These are phyloP conservation scores for Helianthus annuus DNA, from an alignment of 129 eudicot genomes.

Conservation along the genomic window HanXRQr2.0-SUNRISE NC_035448.2:66172917-66173416, in stretches of 20 bases:
- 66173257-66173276: constrained; percentile 37
- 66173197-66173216: constrained; percentile 46
- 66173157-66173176: constrained; percentile 1
- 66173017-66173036: constrained; percentile 28
- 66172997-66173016: constrained; percentile 8
- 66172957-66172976: constrained; percentile 39
- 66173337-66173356: constrained; percentile 19
- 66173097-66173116: constrained; percentile 8
- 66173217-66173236: constrained; percentile 49
- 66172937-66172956: constrained; percentile 35
- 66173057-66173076: constrained; percentile 21
- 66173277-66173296: constrained; percentile 28
- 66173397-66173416: too few species aligned
- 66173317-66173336: constrained; percentile 24
- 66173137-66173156: background rate
- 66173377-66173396: background rate
- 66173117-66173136: constrained; percentile 13
- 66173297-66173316: constrained; percentile 52
- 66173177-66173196: constrained; percentile 44
- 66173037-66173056: constrained; percentile 42
- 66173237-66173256: constrained; percentile 37
- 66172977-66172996: background rate
- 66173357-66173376: constrained; percentile 20
- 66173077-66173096: constrained; percentile 14
- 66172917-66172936: constrained; percentile 6